Evolutionary conservation across 345 rosid species (phyloP).

Genomic region (Linum tenue): DNA sequence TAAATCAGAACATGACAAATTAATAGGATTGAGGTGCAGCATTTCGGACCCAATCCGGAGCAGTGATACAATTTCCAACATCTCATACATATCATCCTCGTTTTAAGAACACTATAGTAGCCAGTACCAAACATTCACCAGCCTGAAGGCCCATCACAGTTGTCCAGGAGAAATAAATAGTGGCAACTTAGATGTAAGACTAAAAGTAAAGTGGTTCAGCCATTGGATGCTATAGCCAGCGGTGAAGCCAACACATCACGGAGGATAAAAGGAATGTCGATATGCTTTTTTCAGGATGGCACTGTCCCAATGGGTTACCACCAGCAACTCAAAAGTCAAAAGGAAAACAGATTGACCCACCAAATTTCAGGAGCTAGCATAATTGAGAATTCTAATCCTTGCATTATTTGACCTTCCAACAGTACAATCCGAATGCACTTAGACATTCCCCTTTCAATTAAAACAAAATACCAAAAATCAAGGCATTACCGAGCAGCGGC

Average conservation of each 20-base stretch:
- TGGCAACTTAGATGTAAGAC: neutral
- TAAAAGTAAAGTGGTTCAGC: neutral
- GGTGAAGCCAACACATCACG: constrained; percentile 6
- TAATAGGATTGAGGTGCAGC: no score
- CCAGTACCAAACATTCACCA: no score
- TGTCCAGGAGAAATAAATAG: no score
- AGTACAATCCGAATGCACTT: constrained; percentile 8
- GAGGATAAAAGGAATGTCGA: neutral
- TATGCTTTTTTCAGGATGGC: constrained; percentile 3
- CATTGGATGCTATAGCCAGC: constrained; percentile 7
- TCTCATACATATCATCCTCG: no score
- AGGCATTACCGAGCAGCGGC: neutral
- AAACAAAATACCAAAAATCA: neutral
- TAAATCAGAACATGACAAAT: no score
- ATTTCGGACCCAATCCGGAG: no score
- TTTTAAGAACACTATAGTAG: no score
- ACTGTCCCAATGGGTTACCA: constrained; percentile 3
- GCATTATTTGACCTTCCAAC: constrained; percentile 11
- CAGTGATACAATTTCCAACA: no score
- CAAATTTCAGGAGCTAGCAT: constrained; percentile 1
- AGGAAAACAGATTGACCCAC: constrained; percentile 16
- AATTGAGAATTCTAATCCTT: constrained; percentile 13
- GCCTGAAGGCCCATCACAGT: no score
- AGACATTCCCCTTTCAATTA: neutral
- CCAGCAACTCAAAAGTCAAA: neutral